These are phyloP conservation scores for Geotrichum aggregatum DNA, from an alignment of 1,139 yeast species.

Conservation along the genomic window DNA sequence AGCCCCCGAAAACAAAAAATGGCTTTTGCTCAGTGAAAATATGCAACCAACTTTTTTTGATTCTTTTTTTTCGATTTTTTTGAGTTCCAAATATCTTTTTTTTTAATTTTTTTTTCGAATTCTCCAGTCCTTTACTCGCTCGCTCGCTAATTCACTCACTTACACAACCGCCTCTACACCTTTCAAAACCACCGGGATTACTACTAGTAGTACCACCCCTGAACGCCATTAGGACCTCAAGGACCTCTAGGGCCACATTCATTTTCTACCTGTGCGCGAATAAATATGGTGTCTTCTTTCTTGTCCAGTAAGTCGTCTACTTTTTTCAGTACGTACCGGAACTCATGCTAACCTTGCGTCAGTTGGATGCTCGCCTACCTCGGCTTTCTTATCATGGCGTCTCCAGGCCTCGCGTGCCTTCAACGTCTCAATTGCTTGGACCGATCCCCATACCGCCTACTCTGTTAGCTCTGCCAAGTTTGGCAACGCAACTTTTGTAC, in stretches of 20 bases:
- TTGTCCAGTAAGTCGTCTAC: neutral
- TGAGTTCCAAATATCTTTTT: too few relatives aligned
- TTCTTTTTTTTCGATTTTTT: too few relatives aligned
- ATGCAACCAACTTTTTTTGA: too few relatives aligned
- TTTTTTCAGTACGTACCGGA: neutral
- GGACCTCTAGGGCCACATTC: neutral
- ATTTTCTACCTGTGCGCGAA: neutral
- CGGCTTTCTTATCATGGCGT: slow-evolving; percentile 29
- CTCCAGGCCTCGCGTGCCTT: slow-evolving; percentile 24
- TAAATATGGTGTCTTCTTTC: neutral
- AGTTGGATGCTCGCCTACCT: slow-evolving; percentile 31
- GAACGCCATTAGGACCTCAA: too few relatives aligned
- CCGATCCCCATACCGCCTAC: slow-evolving; percentile 10
- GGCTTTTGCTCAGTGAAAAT: too few relatives aligned
- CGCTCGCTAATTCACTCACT: too few relatives aligned
- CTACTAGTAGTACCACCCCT: too few relatives aligned
- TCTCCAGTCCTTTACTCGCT: too few relatives aligned
- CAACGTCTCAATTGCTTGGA: slow-evolving; percentile 29
- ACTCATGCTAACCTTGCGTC: neutral
- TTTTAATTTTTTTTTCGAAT: too few relatives aligned
- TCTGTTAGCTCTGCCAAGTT: slow-evolving; percentile 28
- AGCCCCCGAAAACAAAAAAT: too few relatives aligned
- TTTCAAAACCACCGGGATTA: too few relatives aligned
- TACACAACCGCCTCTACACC: too few relatives aligned
- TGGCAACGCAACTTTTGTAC: slow-evolving; percentile 26